Percentiles rank a stretch among this genome's conserved stretches.
phyloP scores from a whole-genome alignment of 441 rosid species.

The California macrophylla region DNA sequence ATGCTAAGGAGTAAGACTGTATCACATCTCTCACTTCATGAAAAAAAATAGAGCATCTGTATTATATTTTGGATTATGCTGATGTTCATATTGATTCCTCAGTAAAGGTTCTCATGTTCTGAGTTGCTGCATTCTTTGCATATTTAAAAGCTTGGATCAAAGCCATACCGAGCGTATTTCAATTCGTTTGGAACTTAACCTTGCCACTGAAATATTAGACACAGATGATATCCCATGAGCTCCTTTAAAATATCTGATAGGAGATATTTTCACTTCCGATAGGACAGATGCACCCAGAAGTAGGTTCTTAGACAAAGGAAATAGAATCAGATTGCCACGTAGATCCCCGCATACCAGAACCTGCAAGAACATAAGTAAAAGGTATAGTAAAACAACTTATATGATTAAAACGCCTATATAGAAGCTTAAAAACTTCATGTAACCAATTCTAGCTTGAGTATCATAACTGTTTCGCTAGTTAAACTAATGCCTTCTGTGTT shows the following conservation, averaged over 20 bases:
- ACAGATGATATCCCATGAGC: conserved; percentile 92
- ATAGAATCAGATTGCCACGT: conserved; percentile 79
- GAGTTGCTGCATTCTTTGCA: conserved; percentile 10
- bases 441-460: not conserved
- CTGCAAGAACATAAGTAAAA: conserved; percentile 35
- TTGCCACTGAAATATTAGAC: conserved; percentile 51
- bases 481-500: not conserved
- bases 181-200: conserved; percentile 37
- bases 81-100: conserved; percentile 8
- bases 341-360: conserved; percentile 89
- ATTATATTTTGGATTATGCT: conserved; percentile 8
- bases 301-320: conserved; percentile 49
- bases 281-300: conserved; percentile 27
- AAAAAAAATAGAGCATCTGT: not conserved
- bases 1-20: not conserved
- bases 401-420: not conserved
- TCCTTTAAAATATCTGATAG: conserved; percentile 66
- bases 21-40: not conserved
- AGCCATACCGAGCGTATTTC: conserved; percentile 74
- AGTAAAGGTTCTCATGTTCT: not conserved
- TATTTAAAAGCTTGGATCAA: conserved; percentile 9
- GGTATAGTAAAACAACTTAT: not conserved
- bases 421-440: conserved; percentile 5
- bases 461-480: not conserved
- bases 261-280: conserved; percentile 41